A percentile compares a stretch with the other conserved stretches of the same genome.
Evolutionary conservation across 805 yeast genomes (phyloP).

Genomic region (Candida tibetensis): DNA sequence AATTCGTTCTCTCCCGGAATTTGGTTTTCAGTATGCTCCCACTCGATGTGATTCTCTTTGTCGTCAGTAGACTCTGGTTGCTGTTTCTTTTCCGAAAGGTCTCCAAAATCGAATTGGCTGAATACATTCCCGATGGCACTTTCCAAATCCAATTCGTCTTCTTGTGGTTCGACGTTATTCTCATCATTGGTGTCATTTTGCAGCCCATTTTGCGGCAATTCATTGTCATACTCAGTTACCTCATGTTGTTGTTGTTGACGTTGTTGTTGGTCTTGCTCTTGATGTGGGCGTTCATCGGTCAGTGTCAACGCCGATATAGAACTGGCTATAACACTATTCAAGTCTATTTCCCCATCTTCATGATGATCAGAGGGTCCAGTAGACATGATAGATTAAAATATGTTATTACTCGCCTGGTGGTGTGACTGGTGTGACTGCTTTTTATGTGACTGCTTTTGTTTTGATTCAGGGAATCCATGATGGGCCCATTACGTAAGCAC

Average conservation of each 20-base stretch:
- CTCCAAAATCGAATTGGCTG: slow-evolving; percentile 25
- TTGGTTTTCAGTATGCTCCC: neutral
- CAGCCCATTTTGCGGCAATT: slow-evolving; percentile 11
- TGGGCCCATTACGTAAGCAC: too few relatives aligned
- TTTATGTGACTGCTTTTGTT: slow-evolving; percentile 20
- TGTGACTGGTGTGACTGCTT: slow-evolving; percentile 20
- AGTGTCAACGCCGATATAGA: slow-evolving; percentile 6
- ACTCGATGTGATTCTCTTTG: too few relatives aligned
- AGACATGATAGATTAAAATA: neutral
- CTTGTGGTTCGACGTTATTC: slow-evolving; percentile 1
- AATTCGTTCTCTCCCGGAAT: slow-evolving; percentile 8
- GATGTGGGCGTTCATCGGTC: neutral
- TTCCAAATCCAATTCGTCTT: slow-evolving; percentile 26
- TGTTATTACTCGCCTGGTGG: neutral
- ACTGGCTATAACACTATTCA: slow-evolving; percentile 8
- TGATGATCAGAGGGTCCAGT: neutral
- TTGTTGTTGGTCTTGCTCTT: slow-evolving; percentile 1
- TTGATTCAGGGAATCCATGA: too few relatives aligned
- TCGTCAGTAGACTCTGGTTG: neutral
- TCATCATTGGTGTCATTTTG: slow-evolving; percentile 1
- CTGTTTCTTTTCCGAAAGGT: neutral
- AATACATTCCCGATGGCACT: slow-evolving; percentile 41
- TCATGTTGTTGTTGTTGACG: neutral
- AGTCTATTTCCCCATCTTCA: slow-evolving; percentile 9
- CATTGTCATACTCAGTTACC: neutral